Evolutionary conservation across 495 filamentous ascomycete species (phyloP), one percentile per base, ranked within the genome.

Genomic region (Aspergillus avenaceus): DNA sequence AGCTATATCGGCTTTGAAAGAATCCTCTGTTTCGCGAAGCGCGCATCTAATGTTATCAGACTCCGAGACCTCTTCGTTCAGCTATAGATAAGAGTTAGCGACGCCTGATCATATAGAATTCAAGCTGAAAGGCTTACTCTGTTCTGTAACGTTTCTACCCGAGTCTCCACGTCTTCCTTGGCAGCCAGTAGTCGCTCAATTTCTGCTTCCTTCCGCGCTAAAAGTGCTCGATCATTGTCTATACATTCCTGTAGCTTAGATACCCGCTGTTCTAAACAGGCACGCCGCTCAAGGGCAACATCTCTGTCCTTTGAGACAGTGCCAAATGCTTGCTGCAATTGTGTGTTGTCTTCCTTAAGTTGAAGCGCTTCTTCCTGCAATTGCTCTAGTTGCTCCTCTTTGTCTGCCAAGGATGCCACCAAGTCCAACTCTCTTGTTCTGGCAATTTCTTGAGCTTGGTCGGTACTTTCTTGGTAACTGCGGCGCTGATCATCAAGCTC

Each of bases 311-410:
- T 47, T 7, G 49, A 55, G 0, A 45, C 28, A 13, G 36, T 23
- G n/a, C 67, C 48, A 4, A 72, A 14, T 8, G 18, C 41, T 26
- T 53, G 44, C 6, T 31, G 47, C 12, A 63, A 22, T 13, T 56
- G 26, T 2, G 52, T 44, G 41, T 60, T 65, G 36, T 63, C 59
- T 28, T 49, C 49, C 32, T 45, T 51, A 16, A 62, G 31, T 11
- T 50, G 42, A 19, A 69, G 9, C 11, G 13, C n/a, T 19, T 67
- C 38, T 28, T 55, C 55, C 9, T 71, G 64, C 3, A 70, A 45
- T 29, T 63, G 65, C 25, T 78, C 73, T 4, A 78, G 44, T 4
- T 62, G 56, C 50, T 78, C 71, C 16, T 79, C 76, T 43, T 68
- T 77, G 18, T 66, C 73, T 0, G 71, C 71, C n/a, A 66, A 37